Evolutionary conservation across 2,329 filamentous ascomycete species (phyloP), one percentile per base, ranked within the genome.

Genomic region (Colletotrichum sp.): DNA sequence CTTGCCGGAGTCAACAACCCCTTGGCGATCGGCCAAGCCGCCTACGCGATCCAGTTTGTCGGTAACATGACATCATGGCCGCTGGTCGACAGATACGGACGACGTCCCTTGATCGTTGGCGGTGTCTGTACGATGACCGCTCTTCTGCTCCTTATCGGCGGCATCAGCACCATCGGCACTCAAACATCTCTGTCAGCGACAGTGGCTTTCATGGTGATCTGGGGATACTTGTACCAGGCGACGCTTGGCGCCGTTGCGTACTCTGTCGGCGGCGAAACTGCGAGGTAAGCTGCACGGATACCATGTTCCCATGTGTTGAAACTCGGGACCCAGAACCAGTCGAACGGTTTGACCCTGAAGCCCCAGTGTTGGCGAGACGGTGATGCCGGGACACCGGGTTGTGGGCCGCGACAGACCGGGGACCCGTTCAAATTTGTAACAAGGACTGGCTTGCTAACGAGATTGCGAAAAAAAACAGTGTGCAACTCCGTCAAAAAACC

Each of bases 361-460:
- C 34, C 26, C 55, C 52, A 18, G 32, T 44, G 12, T 69, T 30
- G 36, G 62, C 52, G 30, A 59, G 34, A 39, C 36, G 55, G 36
- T 44, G 63, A 32, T 34, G 21, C 24, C 63, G 39, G 55, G n/a
- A 63, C 10, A 26, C 18, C 21, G 64, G 49, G 70, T 52, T 69
- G 64, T 76, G 70, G 74, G 74, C 59, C 65, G 15, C 13, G n/a
- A 30, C 34, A 70, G 64, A 93, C 89, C 70, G 24, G 92, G 91
- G 0, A 89, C 68, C 90, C 93, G 5, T 90, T 92, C 85, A 83
- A 83, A 84, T 94, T 82, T 88, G 92, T 90, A 4, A 92, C 92
- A 62, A 89, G 90, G 64, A 92, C 92, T 93, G 90, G 88, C 89
- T 91, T 84, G 92, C 93, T 79, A 93, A 93, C 71, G 91, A 89